Conservation (phyloP, 257 asterid species). For the Nicotiana noctiflora region DNA sequence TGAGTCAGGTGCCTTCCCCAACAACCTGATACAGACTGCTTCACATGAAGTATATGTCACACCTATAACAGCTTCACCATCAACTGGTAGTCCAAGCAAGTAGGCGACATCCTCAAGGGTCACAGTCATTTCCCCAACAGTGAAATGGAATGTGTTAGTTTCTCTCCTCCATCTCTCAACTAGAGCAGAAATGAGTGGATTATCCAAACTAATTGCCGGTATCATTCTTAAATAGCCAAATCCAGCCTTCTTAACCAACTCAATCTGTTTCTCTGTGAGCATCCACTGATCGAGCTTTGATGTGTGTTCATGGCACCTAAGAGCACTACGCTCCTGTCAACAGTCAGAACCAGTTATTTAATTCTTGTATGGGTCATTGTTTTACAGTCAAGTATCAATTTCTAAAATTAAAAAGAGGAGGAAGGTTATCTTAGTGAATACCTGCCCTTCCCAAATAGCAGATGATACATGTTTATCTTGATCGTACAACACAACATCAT, state of each 20-base stretch:
- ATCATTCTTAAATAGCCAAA: conserved; percentile 71
- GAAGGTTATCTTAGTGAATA: conserved; percentile 16
- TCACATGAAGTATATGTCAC: conserved; percentile 73
- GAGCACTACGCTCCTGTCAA: conserved; percentile 88
- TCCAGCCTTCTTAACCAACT: conserved; percentile 68
- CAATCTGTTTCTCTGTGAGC: conserved; percentile 61
- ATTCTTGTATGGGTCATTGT: neutral
- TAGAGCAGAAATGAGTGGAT: conserved; percentile 89
- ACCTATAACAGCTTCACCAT: conserved; percentile 93
- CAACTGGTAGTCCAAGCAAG: conserved; percentile 82
- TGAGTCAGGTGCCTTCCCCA: conserved; percentile 40
- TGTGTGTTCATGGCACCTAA: conserved; percentile 96
- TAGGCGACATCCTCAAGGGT: conserved; percentile 91
- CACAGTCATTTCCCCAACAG: conserved; percentile 89
- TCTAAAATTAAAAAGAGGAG: neutral
- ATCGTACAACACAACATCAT: conserved; percentile 72
- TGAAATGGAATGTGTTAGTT: conserved; percentile 87
- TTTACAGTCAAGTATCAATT: neutral
- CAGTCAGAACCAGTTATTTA: neutral
- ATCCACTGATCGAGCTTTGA: conserved; percentile 95
- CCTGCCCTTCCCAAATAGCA: conserved; percentile 98
- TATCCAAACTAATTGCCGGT: conserved; percentile 74
- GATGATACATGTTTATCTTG: conserved; percentile 96
- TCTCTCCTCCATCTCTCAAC: conserved; percentile 99
- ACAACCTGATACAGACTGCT: conserved; percentile 31